Evolutionary conservation across 1,139 yeast species (phyloP).

Genomic region (Nakaseomyces delphensis): DNA sequence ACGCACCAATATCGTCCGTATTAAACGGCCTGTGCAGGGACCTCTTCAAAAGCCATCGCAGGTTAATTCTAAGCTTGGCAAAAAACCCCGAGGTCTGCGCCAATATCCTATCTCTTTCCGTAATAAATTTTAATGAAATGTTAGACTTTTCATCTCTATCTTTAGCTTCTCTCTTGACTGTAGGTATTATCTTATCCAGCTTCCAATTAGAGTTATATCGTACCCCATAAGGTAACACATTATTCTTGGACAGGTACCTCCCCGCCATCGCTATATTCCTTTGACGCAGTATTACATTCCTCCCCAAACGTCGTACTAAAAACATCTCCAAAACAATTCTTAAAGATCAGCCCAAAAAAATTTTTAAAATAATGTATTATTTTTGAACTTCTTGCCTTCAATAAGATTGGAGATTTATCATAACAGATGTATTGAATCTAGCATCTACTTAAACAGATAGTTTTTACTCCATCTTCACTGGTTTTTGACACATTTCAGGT

Average conservation of each 20-base stretch:
- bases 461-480: no score
- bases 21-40: slow-evolving; percentile 61
- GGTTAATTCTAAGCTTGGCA: slow-evolving; percentile 39
- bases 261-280: background rate
- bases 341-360: background rate
- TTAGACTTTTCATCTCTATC: background rate
- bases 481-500: no score
- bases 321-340: background rate
- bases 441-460: no score
- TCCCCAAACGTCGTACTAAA: background rate
- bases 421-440: no score
- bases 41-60: slow-evolving; percentile 61
- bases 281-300: background rate
- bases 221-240: no score
- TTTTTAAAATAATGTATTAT: no score
- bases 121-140: slow-evolving; percentile 14
- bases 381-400: no score
- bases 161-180: no score
- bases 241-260: background rate
- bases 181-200: background rate
- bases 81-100: slow-evolving; percentile 22
- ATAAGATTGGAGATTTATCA: no score
- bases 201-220: background rate
- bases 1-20: slow-evolving; percentile 80
- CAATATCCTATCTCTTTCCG: slow-evolving; percentile 23